Evolutionary conservation across 2,329 filamentous ascomycete genomes (phyloP), one percentile per base, ranked within the genome.

Genomic region (Xylariaceae sp.): DNA sequence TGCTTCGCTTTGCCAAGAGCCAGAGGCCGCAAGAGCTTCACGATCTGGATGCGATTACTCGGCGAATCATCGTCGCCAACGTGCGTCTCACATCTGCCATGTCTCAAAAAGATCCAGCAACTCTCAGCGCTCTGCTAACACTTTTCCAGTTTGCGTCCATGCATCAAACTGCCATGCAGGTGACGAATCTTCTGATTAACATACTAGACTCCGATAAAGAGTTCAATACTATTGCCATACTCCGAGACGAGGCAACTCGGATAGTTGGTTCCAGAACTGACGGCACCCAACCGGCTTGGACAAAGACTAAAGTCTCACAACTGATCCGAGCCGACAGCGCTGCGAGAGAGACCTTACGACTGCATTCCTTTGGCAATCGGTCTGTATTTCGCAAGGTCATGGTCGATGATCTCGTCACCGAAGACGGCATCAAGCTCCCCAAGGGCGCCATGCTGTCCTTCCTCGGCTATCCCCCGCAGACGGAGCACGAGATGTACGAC

Each of bases 311-410:
- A 2, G 51, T 71, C 1, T 49, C 56, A 19, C 51, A 57, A 11
- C 64, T 73, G 61, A 49, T 55, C 2, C 54, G 52, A 7, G 53
- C 63, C 8, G 69, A 73, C 49, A 71, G 67, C 43, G 58, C 61
- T 1, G 51, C 61, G 3, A 60, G 69, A 6, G 69, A 72, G 48
- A 68, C 68, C 2, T 53, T 71, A 18, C 60, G 69, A 1, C 38
- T 64, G 3, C 42, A 66, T 17, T 53, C 61, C 1, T 61, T 64
- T n/a, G 55, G 52, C 3, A 47, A 43, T 3, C 60, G 59, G 16
- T 49, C 58, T 3, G 34, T 53, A 3, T 51, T 60, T 38, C 62
- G 62, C 9, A 57, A 55, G 39, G 36, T 64, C 41, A 48, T 44
- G 41, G 48, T 43, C 11, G 44, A 56, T 19, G 56, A 50, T 26